These are phyloP conservation scores for Colletotrichum navitas DNA, from an alignment of 2,329 filamentous ascomycete genomes.

Conservation along the genomic window DNA sequence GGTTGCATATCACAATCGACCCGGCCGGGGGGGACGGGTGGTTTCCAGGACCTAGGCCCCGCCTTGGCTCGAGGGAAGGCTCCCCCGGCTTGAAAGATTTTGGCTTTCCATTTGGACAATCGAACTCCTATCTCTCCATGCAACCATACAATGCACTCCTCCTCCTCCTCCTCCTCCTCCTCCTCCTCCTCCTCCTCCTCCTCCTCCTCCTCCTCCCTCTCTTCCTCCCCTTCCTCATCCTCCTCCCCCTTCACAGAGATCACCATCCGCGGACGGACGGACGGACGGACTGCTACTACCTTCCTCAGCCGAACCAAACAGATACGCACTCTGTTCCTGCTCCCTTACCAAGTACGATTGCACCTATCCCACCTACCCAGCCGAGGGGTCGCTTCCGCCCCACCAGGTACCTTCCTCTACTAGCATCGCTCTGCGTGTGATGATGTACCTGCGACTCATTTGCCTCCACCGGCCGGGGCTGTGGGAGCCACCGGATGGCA, in stretches of 20 bases:
- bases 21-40: background rate
- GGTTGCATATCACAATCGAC: background rate
- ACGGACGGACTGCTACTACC: background rate
- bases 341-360: background rate
- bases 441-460: constrained; percentile 39
- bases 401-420: constrained; percentile 24
- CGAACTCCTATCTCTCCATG: background rate
- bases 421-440: constrained; percentile 23
- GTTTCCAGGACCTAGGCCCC: background rate
- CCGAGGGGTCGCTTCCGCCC: background rate
- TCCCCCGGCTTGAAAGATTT: background rate
- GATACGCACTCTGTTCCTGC: constrained; percentile 3
- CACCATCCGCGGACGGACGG: background rate
- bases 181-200: no score
- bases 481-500: constrained; percentile 31
- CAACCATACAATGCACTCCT: no score
- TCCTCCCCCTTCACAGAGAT: background rate
- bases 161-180: no score
- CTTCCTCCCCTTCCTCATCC: no score
- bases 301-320: background rate
- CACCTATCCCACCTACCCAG: background rate
- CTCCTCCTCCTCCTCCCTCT: no score
- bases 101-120: background rate
- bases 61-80: background rate
- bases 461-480: constrained; percentile 32